Base-by-base conservation (phyloP, 495 filamentous ascomycete genomes). In the Rhypophila decipiens region DNA sequence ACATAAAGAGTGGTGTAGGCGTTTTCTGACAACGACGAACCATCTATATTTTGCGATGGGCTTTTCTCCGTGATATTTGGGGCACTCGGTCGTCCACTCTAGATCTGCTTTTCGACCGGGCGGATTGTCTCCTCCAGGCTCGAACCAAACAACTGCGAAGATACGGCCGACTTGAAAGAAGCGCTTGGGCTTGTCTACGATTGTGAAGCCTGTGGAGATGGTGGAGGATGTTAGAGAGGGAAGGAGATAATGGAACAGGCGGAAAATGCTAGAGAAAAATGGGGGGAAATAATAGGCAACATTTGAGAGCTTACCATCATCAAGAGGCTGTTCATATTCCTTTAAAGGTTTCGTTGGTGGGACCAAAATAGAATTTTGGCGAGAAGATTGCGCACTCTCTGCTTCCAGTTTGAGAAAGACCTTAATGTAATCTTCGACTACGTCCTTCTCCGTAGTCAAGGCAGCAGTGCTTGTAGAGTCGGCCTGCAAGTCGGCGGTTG, bases 151-250 rank as follows among this genome's bases (percentile, higher is more conserved):
- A 2, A 53, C 49, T 17, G 60, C 60, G 54, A 65, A 67, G 48
- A 67, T 61, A 39, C 64, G 61, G 1, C 64, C 64, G 2, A 58
- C 36, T 40, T 55, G 55, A 48, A 69, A 63, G 66, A 74, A 74
- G 50, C 66, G 70, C 44, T 67, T 67, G 23, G 60, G 61, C 31
- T 64, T 68, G 35, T 56, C 37, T 21, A 57, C 42, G 22, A 44
- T 35, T 24, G 56, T 18, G 53, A 63, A 63, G 39, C 33, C 31
- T 27, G 18, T n/a, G 31, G 36, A 18, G 21, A 37, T 2, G n/a
- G n/a, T n/a, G n/a, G n/a, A n/a, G n/a, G n/a, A n/a, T n/a, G n/a
- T n/a, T n/a, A n/a, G 20, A 24, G 21, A 44, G 39, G 13, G 27
- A 31, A 31, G 7, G 27, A 31, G 7, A 31, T 7, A 13, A 7